These are phyloP conservation scores for Arthrobotrys musiformis DNA, from an alignment of 2,329 filamentous ascomycete genomes.

Conservation along the genomic window DNA sequence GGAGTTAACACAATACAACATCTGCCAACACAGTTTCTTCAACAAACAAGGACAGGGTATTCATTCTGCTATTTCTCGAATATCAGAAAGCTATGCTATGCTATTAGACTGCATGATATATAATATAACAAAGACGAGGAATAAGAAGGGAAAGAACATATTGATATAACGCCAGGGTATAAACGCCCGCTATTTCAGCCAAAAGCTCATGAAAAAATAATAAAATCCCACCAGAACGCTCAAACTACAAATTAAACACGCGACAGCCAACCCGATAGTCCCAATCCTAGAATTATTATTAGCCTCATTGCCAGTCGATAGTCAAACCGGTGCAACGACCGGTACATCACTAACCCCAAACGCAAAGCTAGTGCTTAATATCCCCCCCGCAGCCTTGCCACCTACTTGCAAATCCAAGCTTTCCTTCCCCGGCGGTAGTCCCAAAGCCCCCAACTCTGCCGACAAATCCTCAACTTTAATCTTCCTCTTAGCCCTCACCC, in stretches of 20 bases:
- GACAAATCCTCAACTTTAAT: conserved; percentile 28
- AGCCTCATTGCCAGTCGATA: too few relatives aligned
- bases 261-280: background rate
- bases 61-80: conserved; percentile 1
- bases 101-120: background rate
- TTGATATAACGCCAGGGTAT: conserved; percentile 9
- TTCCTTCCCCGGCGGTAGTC: conserved; percentile 39
- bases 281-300: background rate
- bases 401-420: conserved; percentile 22
- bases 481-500: conserved; percentile 22
- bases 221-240: background rate
- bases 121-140: background rate
- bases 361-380: conserved; percentile 23
- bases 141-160: too few relatives aligned
- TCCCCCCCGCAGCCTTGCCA: conserved; percentile 8
- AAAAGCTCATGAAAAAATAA: background rate
- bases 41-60: background rate
- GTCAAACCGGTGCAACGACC: conserved; percentile 8
- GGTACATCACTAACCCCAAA: conserved; percentile 38
- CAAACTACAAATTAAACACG: background rate
- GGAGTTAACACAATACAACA: conserved; percentile 38
- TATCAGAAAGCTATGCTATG: background rate
- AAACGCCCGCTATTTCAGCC: conserved; percentile 7
- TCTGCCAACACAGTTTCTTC: conserved; percentile 13
- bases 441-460: conserved; percentile 13